A percentile compares a stretch with the other conserved stretches of the same genome.
Evolutionary conservation across 495 filamentous ascomycete species (phyloP).

Genomic region (Neurospora tetraspora): DNA sequence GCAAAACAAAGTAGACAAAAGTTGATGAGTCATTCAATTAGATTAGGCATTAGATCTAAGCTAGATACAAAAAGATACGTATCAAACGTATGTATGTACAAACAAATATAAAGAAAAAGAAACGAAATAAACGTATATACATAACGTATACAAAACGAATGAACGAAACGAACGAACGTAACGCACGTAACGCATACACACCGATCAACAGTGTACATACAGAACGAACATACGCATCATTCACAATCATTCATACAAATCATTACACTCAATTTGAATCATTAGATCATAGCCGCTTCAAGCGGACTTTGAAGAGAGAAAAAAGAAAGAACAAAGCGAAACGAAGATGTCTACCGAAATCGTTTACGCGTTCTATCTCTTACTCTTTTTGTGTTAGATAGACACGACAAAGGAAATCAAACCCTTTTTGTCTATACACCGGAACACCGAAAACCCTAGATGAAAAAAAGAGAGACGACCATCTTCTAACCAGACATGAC

Average conservation of each 20-base stretch:
- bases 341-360: not conserved
- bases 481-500: conserved; percentile 55
- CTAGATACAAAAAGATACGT: not conserved
- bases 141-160: conserved; percentile 1
- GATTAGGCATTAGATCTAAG: not conserved
- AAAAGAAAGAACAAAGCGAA: conserved; percentile 1
- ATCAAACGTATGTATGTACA: conserved; percentile 1
- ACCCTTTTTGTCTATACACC: not conserved
- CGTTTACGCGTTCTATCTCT: conserved; percentile 4
- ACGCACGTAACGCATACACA: not conserved
- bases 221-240: conserved; percentile 10
- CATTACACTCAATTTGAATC: conserved; percentile 5
- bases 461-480: not conserved
- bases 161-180: conserved; percentile 3
- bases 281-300: conserved; percentile 7
- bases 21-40: not conserved
- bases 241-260: conserved; percentile 4
- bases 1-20: not conserved
- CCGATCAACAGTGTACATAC: conserved; percentile 3
- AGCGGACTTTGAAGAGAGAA: conserved; percentile 7
- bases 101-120: not conserved
- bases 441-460: not conserved
- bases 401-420: not conserved
- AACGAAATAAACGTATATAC: conserved; percentile 5
- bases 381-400: not conserved